These are phyloP conservation scores for Alternaria tenuissima DNA, from an alignment of 2,329 filamentous ascomycete species.

Conservation along the genomic window DNA sequence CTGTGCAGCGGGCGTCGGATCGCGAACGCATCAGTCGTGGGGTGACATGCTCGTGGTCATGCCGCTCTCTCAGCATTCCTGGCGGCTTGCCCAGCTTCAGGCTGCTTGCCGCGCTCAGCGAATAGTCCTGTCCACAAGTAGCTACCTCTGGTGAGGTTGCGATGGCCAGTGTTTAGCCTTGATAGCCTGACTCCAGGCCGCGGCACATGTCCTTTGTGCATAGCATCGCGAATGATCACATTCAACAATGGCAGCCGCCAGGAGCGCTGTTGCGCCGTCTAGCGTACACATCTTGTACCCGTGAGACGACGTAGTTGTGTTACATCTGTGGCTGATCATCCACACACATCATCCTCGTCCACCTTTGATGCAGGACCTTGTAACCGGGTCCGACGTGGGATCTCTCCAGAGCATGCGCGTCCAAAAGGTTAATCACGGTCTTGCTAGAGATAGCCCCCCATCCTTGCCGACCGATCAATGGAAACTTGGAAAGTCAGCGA, in stretches of 20 bases:
- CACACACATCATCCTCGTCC: constrained; percentile 3
- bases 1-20: constrained; percentile 17
- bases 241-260: constrained; percentile 3
- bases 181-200: neutral
- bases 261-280: constrained; percentile 1
- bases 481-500: constrained; percentile 9
- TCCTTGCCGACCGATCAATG: constrained; percentile 6
- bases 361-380: neutral
- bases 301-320: constrained; percentile 5
- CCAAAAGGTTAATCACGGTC: constrained; percentile 1
- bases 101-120: constrained; percentile 20
- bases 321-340: constrained; percentile 5
- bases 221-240: constrained; percentile 5
- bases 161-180: neutral
- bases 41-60: constrained; percentile 16
- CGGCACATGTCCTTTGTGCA: constrained; percentile 1
- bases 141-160: constrained; percentile 4
- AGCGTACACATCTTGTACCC: constrained; percentile 3
- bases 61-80: constrained; percentile 10
- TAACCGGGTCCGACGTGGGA: neutral
- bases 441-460: neutral
- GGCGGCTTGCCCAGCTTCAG: constrained; percentile 1
- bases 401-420: constrained; percentile 1
- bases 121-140: constrained; percentile 3
- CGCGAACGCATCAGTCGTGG: constrained; percentile 11